Conservation (phyloP, 2,329 filamentous ascomycete genomes). For the Hypoxylon sp. region DNA sequence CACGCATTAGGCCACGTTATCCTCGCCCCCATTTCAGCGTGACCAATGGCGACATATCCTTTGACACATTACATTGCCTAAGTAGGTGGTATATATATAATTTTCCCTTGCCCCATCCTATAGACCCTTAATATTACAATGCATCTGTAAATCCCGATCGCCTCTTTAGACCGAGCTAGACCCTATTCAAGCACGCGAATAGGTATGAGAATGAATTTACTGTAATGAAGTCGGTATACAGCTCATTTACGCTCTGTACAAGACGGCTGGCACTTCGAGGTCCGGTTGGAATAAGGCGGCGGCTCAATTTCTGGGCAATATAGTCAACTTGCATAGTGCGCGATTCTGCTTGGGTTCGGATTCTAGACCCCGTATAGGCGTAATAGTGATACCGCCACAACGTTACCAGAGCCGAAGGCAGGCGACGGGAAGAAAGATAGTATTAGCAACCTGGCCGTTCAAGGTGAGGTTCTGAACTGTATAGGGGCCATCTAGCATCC, state of each 20-base stretch:
- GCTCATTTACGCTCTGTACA: constrained; percentile 7
- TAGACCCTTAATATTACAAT: constrained; percentile 35
- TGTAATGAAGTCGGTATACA: constrained; percentile 21
- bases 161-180: constrained; percentile 36
- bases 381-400: constrained; percentile 20
- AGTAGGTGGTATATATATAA: too few relatives aligned
- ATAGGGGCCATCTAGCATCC: not conserved
- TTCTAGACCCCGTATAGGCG: constrained; percentile 11
- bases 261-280: not conserved
- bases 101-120: constrained; percentile 18
- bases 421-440: not conserved
- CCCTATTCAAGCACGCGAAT: constrained; percentile 2
- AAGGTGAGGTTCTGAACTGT: not conserved
- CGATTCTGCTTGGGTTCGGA: constrained; percentile 12
- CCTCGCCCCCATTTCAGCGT: not conserved
- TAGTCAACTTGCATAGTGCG: constrained; percentile 18
- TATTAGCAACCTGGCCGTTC: not conserved
- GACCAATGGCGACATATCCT: constrained; percentile 21
- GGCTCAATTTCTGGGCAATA: constrained; percentile 40
- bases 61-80: constrained; percentile 12
- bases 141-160: constrained; percentile 27
- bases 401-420: constrained; percentile 5
- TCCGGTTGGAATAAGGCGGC: constrained; percentile 26
- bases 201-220: constrained; percentile 4
- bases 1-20: constrained; percentile 6